Conservation (phyloP, 2,329 filamentous ascomycete species). For the Phoma herbarum region DNA sequence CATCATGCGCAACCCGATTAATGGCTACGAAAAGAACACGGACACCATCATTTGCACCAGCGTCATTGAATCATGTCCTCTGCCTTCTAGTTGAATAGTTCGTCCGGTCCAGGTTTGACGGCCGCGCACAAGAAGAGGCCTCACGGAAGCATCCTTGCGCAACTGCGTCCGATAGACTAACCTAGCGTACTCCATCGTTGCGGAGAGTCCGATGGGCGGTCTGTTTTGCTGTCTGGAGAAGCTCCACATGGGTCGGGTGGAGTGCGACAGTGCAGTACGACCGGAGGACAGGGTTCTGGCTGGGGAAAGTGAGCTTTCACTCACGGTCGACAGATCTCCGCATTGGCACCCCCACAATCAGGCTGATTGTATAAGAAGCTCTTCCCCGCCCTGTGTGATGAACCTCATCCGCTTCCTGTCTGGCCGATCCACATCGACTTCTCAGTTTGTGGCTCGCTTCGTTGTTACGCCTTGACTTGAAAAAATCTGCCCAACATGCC, state of each 20-base stretch:
- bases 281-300: conserved; percentile 3
- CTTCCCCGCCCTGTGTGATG: not conserved
- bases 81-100: not conserved
- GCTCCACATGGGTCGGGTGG: conserved; percentile 11
- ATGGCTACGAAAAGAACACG: conserved; percentile 15
- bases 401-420: conserved; percentile 17
- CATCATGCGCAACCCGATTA: conserved; percentile 1
- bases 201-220: conserved; percentile 11
- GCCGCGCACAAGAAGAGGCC: conserved; percentile 15
- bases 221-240: conserved; percentile 11
- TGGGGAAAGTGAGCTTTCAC: conserved; percentile 10
- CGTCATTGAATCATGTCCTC: not conserved
- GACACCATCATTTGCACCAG: not conserved
- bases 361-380: conserved; percentile 17
- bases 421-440: conserved; percentile 21
- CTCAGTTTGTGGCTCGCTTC: conserved; percentile 19
- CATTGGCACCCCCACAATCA: conserved; percentile 20
- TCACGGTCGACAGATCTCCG: conserved; percentile 9
- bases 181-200: conserved; percentile 6
- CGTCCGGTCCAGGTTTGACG: conserved; percentile 4
- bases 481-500: conserved; percentile 38
- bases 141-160: conserved; percentile 4
- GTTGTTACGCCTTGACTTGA: not conserved
- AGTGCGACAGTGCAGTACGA: not conserved
- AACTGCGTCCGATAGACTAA: conserved; percentile 4